These are phyloP conservation scores for Trichosporon ovoides DNA, from an alignment of 1,284 basidiomycete genomes.

Conservation along the genomic window DNA sequence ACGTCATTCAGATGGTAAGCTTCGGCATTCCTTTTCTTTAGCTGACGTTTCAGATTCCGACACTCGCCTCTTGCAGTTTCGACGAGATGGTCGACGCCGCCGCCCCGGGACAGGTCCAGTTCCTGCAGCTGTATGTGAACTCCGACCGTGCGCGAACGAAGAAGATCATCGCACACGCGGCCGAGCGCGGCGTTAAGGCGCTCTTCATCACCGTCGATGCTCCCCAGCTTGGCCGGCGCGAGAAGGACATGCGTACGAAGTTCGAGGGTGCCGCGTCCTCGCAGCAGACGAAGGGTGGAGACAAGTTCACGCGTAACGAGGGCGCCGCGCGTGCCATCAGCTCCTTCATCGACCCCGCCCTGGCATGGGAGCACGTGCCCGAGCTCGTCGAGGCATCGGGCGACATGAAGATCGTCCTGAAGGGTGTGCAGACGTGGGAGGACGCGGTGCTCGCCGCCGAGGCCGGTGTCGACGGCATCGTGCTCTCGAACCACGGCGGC, in stretches of 20 bases:
- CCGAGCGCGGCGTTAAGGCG: slow-evolving; percentile 71
- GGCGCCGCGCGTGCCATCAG: slow-evolving; percentile 92
- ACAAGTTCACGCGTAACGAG: slow-evolving; percentile 71
- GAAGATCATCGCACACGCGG: slow-evolving; percentile 76
- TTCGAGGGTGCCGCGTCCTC: slow-evolving; percentile 79
- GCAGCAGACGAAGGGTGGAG: slow-evolving; percentile 55
- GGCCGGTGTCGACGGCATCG: slow-evolving; percentile 70
- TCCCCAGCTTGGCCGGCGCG: slow-evolving; percentile 81
- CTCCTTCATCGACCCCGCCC: slow-evolving; percentile 87
- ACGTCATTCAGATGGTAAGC: slow-evolving; percentile 80
- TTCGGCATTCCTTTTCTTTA: neutral
- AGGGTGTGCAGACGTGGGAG: slow-evolving; percentile 92
- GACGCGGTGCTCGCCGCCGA: slow-evolving; percentile 87
- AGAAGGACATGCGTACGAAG: slow-evolving; percentile 95
- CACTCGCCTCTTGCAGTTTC: slow-evolving; percentile 76
- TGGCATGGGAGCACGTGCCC: slow-evolving; percentile 78
- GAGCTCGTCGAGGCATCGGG: slow-evolving; percentile 87
- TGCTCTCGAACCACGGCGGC: slow-evolving; percentile 58
- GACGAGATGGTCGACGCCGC: slow-evolving; percentile 83
- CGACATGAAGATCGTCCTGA: slow-evolving; percentile 80
- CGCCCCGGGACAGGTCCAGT: slow-evolving; percentile 65
- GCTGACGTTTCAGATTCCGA: slow-evolving; percentile 63
- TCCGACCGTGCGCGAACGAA: slow-evolving; percentile 73
- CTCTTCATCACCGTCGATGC: slow-evolving; percentile 91
- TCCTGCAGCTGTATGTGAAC: slow-evolving; percentile 83